Percentiles rank a stretch among this genome's conserved stretches.
Conservation (phyloP, 352 stramenopile species). For the Thalassiosira exigua region DNA sequence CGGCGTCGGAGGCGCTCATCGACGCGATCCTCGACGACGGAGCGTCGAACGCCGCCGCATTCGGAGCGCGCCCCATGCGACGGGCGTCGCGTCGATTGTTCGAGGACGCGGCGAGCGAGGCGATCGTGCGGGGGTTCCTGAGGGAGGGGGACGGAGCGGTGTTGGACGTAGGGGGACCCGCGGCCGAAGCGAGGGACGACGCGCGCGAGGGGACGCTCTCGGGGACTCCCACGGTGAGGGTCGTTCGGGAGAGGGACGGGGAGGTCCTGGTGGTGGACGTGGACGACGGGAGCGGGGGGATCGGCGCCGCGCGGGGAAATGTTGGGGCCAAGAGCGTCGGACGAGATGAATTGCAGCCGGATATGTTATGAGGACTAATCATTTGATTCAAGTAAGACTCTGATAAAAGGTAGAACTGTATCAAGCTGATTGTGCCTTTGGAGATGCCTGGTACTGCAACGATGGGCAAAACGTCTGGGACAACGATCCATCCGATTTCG, state of each 20-base stretch:
- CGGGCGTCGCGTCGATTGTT: constrained; percentile 77
- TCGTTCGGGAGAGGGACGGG: constrained; percentile 62
- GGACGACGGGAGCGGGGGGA: constrained; percentile 73
- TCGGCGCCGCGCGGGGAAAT: constrained; percentile 48
- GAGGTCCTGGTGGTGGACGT: constrained; percentile 65
- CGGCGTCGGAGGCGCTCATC: constrained; percentile 60
- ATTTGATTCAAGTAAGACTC: not conserved
- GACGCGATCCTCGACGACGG: constrained; percentile 72
- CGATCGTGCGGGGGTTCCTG: constrained; percentile 80
- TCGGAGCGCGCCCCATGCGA: constrained; percentile 81
- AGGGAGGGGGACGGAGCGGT: constrained; percentile 64
- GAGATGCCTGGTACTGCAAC: too few relatives aligned
- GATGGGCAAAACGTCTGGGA: too few relatives aligned
- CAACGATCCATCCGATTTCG: too few relatives aligned
- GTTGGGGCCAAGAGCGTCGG: constrained; percentile 13
- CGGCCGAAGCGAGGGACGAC: constrained; percentile 14
- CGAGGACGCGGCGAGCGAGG: constrained; percentile 83
- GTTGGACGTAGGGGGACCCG: constrained; percentile 55
- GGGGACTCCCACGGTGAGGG: constrained; percentile 52
- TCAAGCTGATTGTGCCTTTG: too few relatives aligned
- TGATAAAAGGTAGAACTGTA: too few relatives aligned
- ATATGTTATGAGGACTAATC: constrained; percentile 32
- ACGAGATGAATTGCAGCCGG: constrained; percentile 39
- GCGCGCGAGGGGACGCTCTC: too few relatives aligned
- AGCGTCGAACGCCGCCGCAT: constrained; percentile 71